Evolutionary conservation across 2,329 filamentous ascomycete species (phyloP), one percentile per base, ranked within the genome.

Genomic region (Thermochaetoides dissita): DNA sequence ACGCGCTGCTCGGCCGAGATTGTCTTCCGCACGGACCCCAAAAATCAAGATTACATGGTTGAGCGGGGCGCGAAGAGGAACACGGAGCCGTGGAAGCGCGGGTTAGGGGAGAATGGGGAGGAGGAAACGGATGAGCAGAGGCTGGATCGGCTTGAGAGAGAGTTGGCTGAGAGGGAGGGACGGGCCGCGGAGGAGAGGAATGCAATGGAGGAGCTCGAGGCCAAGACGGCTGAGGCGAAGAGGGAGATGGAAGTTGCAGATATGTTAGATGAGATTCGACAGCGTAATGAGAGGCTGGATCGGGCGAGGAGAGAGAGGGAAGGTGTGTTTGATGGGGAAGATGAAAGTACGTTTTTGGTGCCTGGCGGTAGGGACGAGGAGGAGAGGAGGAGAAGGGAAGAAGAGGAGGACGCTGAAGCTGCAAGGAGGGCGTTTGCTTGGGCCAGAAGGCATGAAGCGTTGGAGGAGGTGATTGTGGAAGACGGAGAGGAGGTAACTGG

Each of bases 201-300:
- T 60, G 85, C 86, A 17, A 98, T 98, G 93, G 83, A 83, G 44
- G 88, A 95, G 58, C 65, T 98, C 37, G 91, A 98, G 64, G 81
- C 83, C 49, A 96, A 96, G 66, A 94, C 89, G 42, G 66, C 83
- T 17, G 91, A 98, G 59, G 88, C 88, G 1, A 88, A 91, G 66
- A 73, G 82, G 34, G 91, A 98, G 63, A 98, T 98, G 88, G 85
- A 84, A 11, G 85, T 95, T 36, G 91, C 91, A 2, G 91, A 98
- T 66, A 89, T 88, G 7, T 65, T 98, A 42, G 91, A 98, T 60
- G 88, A 95, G 64, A 95, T 98, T 44, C 72, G 89, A 43, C 89
- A 84, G 40, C 69, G 89, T 49, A 98, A 98, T 63, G 91, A 91
- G 7, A 71, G 87, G 49, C 78, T 91, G 39, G 85, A 94, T 60